Evolutionary conservation across 805 yeast species (phyloP), one percentile per base, ranked within the genome.

Genomic region (Lachancea mirantina): DNA sequence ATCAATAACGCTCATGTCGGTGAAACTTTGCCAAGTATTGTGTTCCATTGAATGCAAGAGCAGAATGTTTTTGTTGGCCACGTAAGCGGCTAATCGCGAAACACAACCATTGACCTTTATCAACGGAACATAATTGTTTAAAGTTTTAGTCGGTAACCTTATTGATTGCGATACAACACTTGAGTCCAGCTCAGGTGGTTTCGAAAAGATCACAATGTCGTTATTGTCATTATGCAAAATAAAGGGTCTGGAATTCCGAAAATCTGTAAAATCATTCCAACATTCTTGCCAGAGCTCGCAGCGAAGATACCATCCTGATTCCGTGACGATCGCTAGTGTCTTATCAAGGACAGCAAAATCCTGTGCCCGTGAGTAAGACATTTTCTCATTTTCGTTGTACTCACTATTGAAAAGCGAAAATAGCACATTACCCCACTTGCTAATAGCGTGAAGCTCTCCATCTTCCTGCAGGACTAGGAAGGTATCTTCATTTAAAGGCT

Each of bases 61-160:
- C 23, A 58, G 34, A n/a, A 53, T 36, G 23, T 48, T 44, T 29
- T 58, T 58, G 37, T 58, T 58, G 1, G 57, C 39, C 2, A 57
- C 47, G 34, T 41, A 51, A 5, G 41, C 42, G 0, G 59, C 57
- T 34, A 55, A 19, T 18, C 51, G 22, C 23, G 48, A 53, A 23
- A 44, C 19, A 28, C 40, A 38, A 4, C 57, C 49, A 27, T 46
- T 57, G 4, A 46, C 32, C 22, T 46, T 43, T 2, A 49, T 31
- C 8, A 41, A 34, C 2, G 56, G 31, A 9, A 51, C 38, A 27
- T 43, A 42, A 29, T 58, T 58, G 26, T 58, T 58, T 14, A 47
- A 33, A 2, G 58, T 52, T 24, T 46, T 47, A 8, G 61, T 52
- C 3, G 61, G 61, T 8, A 58, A 31, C 30, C 46, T 52, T 4